Percentiles rank a stretch among this genome's conserved stretches.
Evolutionary conservation across 176 grass and related monocot species (phyloP).

Genomic region (Carex pumila): DNA sequence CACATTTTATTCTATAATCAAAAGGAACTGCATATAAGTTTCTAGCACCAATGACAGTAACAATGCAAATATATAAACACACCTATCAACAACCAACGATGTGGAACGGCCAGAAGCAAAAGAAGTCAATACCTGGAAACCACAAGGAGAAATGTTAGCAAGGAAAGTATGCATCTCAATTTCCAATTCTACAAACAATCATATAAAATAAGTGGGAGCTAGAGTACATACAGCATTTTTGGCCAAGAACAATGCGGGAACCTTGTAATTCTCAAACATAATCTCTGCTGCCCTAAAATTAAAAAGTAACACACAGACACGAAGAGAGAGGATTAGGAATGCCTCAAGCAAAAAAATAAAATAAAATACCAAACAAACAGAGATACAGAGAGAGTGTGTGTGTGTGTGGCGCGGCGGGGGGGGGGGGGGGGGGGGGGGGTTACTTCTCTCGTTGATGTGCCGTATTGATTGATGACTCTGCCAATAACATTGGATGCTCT

Average conservation of each 20-base stretch:
- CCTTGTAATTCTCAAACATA: slow-evolving; percentile 99
- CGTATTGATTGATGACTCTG: slow-evolving; percentile 82
- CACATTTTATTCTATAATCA: not conserved
- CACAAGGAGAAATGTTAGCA: slow-evolving; percentile 11
- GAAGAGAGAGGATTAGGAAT: not conserved
- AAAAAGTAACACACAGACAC: not conserved
- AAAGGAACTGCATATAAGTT: not conserved
- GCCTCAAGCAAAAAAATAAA: not conserved
- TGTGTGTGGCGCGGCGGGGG: not conserved
- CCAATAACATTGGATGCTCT: slow-evolving; percentile 96
- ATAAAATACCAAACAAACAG: not conserved
- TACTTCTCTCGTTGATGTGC: slow-evolving; percentile 90
- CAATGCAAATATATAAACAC: slow-evolving; percentile 9
- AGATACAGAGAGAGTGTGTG: not conserved
- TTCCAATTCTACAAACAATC: slow-evolving; percentile 10
- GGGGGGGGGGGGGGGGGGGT: slow-evolving; percentile 1
- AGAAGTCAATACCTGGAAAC: slow-evolving; percentile 86
- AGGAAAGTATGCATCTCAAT: not conserved
- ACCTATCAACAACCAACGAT: slow-evolving; percentile 99
- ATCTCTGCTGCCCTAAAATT: slow-evolving; percentile 71
- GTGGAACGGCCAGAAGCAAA: slow-evolving; percentile 98
- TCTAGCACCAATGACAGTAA: not conserved
- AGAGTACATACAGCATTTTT: slow-evolving; percentile 91
- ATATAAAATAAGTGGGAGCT: slow-evolving; percentile 21
- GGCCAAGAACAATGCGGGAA: slow-evolving; percentile 85